Evolutionary conservation across 805 yeast species (phyloP), one percentile per base, ranked within the genome.

Genomic region (Candida tallmaniae): DNA sequence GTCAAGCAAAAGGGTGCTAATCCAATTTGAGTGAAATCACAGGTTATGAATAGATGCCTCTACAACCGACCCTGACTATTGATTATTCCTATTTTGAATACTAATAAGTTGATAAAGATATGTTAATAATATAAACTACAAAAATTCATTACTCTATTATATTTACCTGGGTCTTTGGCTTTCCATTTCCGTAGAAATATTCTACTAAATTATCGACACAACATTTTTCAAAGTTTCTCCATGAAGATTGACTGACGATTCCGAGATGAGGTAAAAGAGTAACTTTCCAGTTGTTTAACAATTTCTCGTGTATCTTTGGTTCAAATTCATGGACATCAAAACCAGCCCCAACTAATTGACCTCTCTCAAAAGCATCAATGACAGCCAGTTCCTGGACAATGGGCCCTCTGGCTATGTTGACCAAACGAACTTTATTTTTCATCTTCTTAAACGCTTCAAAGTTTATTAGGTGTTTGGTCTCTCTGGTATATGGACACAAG

Each of bases 301-400:
- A 38, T 31, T 50, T 54, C 22, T 55, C 53, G 31, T 54, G 48
- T 11, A 63, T 58, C 35, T 52, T 49, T 9, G 70, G 70, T 42
- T 64, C 70, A 43, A 62, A 62, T 37, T 64, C 70, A 38, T 61
- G 65, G 11, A 63, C 70, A 44, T 63, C 70, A 41, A 63, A 60
- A 0, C 68, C 70, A 11, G 65, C 68, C 18, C 70, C 68, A 9
- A 62, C 63, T 15, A 64, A 44, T 37, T 64, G 69, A 1, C 68
- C 68, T 10, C 62, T 42, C 27, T 64, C 61, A 14, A 64, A 32
- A 2, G 68, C 68, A 31, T 62, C 65, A 20, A 64, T 55, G 1
- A 64, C 57, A 0, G 69, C 65, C 9, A 52, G 55, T 34, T 64
- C 65, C 36, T 63, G 50, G 2, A 63, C 68, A 24, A 63, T 60